Conservation (phyloP, 805 yeast species). For the Scheffersomyces amazonensis region DNA sequence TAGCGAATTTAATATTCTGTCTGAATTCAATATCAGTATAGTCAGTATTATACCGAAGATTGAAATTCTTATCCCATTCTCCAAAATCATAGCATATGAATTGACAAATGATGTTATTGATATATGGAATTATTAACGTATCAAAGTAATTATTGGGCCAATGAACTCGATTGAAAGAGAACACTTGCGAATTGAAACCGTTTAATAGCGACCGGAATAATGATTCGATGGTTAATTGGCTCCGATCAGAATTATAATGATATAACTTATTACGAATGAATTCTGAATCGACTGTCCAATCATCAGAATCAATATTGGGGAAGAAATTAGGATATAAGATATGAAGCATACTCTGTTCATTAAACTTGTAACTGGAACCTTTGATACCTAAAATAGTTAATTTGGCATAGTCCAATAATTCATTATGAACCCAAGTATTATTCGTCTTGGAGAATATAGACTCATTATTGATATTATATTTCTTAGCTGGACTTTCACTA, state of each 20-base stretch:
- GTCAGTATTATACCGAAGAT: constrained; percentile 7
- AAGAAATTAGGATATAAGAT: constrained; percentile 43
- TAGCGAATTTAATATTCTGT: constrained; percentile 18
- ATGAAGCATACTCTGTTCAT: constrained; percentile 42
- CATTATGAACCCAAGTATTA: constrained; percentile 33
- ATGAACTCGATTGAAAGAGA: constrained; percentile 25
- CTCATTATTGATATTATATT: constrained; percentile 1
- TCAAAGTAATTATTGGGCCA: constrained; percentile 25
- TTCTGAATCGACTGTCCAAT: constrained; percentile 30
- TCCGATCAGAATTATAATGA: neutral
- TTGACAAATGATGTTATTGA: constrained; percentile 29
- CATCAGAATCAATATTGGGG: constrained; percentile 40
- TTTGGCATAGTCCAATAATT: constrained; percentile 33
- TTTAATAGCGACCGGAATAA: constrained; percentile 16
- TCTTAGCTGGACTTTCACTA: neutral
- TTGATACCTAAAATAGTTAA: constrained; percentile 41
- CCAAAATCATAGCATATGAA: constrained; percentile 16
- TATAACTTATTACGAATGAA: constrained; percentile 8
- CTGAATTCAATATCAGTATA: constrained; percentile 6
- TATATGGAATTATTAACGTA: constrained; percentile 23
- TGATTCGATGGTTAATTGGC: constrained; percentile 12
- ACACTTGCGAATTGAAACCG: constrained; percentile 14
- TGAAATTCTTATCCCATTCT: constrained; percentile 7
- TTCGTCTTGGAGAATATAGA: constrained; percentile 22
- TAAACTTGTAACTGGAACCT: constrained; percentile 33